Percentiles rank a stretch among this genome's conserved stretches.
phyloP scores from a whole-genome alignment of 805 yeast genomes.

The Candida rishiriensis region DNA sequence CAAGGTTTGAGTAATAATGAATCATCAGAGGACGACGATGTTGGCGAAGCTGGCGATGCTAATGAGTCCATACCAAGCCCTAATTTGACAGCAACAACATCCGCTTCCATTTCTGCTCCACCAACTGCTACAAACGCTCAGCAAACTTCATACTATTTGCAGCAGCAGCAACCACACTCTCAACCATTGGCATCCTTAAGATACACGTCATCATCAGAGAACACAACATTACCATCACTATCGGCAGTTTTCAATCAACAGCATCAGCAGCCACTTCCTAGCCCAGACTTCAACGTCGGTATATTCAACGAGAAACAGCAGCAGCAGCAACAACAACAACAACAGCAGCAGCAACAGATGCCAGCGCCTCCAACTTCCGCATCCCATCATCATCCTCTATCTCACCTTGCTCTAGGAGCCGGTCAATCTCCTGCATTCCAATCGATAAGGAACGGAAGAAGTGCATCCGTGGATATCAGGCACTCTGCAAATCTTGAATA shows the following conservation, averaged over 20 bases:
- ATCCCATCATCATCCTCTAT: neutral
- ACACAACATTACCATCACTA: neutral
- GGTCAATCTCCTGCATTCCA: slow-evolving; percentile 13
- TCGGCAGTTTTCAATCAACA: neutral
- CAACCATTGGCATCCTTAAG: neutral
- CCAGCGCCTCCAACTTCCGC: slow-evolving; percentile 7
- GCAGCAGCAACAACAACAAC: slow-evolving; percentile 4
- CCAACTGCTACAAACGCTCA: neutral
- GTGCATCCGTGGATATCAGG: slow-evolving; percentile 22
- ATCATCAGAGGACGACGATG: slow-evolving; percentile 4
- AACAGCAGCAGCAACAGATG: slow-evolving; percentile 2
- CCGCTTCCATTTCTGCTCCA: neutral
- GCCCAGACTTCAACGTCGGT: slow-evolving; percentile 6
- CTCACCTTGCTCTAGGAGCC: too few relatives aligned
- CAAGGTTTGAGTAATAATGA: slow-evolving; percentile 15
- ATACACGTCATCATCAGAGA: neutral
- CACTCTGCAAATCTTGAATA: slow-evolving; percentile 10
- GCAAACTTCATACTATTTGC: too few relatives aligned
- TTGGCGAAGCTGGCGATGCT: neutral
- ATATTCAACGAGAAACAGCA: slow-evolving; percentile 1
- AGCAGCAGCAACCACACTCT: neutral
- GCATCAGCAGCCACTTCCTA: neutral
- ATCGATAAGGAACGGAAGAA: slow-evolving; percentile 15
- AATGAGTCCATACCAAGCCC: neutral
- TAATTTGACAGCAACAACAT: neutral